Evolutionary conservation across 2,329 filamentous ascomycete species (phyloP).

Genomic region (Fusarium nygamai): DNA sequence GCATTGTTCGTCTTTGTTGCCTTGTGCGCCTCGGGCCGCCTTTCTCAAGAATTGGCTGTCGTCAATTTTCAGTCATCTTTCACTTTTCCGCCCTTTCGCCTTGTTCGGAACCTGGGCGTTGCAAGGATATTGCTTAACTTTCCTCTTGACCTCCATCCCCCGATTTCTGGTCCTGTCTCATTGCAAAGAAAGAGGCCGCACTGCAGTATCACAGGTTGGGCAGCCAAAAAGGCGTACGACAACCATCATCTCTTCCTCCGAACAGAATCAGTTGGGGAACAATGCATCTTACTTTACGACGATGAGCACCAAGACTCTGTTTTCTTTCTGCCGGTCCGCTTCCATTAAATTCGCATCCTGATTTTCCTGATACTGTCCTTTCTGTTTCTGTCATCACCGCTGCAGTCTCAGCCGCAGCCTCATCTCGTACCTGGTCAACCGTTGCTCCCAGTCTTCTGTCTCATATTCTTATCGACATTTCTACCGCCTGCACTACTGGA

Average conservation of each 20-base stretch:
- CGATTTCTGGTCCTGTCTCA: slow-evolving; percentile 27
- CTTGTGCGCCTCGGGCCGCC: slow-evolving; percentile 31
- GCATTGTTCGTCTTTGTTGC: slow-evolving; percentile 34
- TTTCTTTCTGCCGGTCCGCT: slow-evolving; percentile 60
- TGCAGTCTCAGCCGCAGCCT: slow-evolving; percentile 35
- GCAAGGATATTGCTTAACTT: slow-evolving; percentile 19
- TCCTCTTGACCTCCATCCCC: slow-evolving; percentile 18
- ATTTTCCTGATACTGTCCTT: slow-evolving; percentile 51
- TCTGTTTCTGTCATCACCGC: slow-evolving; percentile 45
- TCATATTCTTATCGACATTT: slow-evolving; percentile 24
- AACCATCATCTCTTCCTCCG: slow-evolving; percentile 21
- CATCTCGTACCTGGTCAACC: slow-evolving; percentile 27
- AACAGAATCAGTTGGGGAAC: slow-evolving; percentile 41
- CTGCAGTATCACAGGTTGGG: slow-evolving; percentile 9
- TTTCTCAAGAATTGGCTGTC: slow-evolving; percentile 14
- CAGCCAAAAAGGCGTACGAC: slow-evolving; percentile 31
- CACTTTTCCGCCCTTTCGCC: slow-evolving; percentile 14
- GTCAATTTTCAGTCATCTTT: slow-evolving; percentile 7
- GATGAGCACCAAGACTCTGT: slow-evolving; percentile 64
- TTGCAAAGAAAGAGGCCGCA: slow-evolving; percentile 22
- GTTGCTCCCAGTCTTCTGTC: slow-evolving; percentile 28
- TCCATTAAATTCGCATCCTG: slow-evolving; percentile 65
- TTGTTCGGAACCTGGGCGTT: slow-evolving; percentile 28
- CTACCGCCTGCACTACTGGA: slow-evolving; percentile 31
- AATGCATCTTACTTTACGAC: slow-evolving; percentile 57